phyloP scores from a whole-genome alignment of 192 early-diverging fungal genomes.

The Radiomyces spectabilis region DNA sequence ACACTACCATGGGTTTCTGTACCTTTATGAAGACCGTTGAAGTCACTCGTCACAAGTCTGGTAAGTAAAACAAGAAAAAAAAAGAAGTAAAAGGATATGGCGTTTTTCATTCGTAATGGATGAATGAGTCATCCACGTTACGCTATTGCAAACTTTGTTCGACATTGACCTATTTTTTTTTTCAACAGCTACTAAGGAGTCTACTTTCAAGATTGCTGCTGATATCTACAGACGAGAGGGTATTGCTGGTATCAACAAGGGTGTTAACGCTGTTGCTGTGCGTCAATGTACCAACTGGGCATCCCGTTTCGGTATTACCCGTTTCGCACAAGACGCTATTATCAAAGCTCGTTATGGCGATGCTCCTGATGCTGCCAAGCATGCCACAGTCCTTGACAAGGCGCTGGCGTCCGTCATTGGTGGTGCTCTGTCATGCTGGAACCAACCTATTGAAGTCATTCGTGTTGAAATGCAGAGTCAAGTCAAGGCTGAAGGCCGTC shows the following conservation, averaged over 20 bases:
- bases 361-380: slow-evolving; percentile 25
- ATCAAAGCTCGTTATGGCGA: slow-evolving; percentile 47
- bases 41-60: slow-evolving; percentile 90
- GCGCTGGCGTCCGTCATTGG: slow-evolving; percentile 77
- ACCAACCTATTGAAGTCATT: slow-evolving; percentile 98
- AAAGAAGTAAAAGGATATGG: background rate
- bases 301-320: slow-evolving; percentile 84
- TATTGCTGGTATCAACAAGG: slow-evolving; percentile 95
- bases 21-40: slow-evolving; percentile 99
- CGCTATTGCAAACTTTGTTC: no score
- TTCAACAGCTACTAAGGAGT: slow-evolving; percentile 44
- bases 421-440: slow-evolving; percentile 94
- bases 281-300: slow-evolving; percentile 99
- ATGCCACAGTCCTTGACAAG: slow-evolving; percentile 48
- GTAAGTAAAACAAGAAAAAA: slow-evolving; percentile 10
- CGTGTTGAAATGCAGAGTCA: slow-evolving; percentile 98
- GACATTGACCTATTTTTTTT: slow-evolving; percentile 9
- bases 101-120: no score
- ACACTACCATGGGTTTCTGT: slow-evolving; percentile 99
- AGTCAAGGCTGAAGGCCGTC: slow-evolving; percentile 78
- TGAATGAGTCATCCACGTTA: background rate
- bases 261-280: slow-evolving; percentile 95
- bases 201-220: slow-evolving; percentile 75
- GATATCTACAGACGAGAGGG: slow-evolving; percentile 93
- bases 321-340: slow-evolving; percentile 64